phyloP scores from a whole-genome alignment of 371 early-diverging fungal species.

The Mucor indicus region DNA sequence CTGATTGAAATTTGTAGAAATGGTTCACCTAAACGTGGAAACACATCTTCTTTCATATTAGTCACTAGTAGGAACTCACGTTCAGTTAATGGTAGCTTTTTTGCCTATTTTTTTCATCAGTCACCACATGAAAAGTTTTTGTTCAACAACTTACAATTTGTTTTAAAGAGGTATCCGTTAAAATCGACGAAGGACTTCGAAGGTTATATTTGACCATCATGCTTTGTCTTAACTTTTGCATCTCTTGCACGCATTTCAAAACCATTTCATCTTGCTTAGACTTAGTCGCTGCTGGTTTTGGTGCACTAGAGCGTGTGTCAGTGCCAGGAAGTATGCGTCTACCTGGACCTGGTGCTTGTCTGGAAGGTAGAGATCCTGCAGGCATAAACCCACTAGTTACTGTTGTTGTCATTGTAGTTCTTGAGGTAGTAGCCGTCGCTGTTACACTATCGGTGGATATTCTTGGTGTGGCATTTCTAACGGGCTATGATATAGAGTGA shows the following conservation, averaged over 20 bases:
- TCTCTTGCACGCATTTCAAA: conserved; percentile 1
- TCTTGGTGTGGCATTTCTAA: not conserved
- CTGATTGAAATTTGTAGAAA: conserved; percentile 16
- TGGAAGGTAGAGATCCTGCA: too few relatives aligned
- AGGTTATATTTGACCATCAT: conserved; percentile 6
- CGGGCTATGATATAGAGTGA: not conserved
- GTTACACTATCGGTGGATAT: not conserved
- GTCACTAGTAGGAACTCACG: conserved; percentile 12
- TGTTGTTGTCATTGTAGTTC: not conserved
- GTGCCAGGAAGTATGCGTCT: not conserved
- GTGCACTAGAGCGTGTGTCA: not conserved
- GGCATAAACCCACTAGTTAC: not conserved
- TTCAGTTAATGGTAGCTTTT: conserved; percentile 10
- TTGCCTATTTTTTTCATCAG: conserved; percentile 5
- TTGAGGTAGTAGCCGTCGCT: not conserved
- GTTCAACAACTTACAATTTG: conserved; percentile 10
- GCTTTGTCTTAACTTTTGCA: conserved; percentile 1
- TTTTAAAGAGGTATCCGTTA: conserved; percentile 18
- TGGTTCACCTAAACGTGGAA: conserved; percentile 4
- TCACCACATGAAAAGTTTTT: not conserved
- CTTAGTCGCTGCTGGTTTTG: not conserved
- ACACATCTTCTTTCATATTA: conserved; percentile 14
- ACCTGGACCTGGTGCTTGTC: too few relatives aligned
- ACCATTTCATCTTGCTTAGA: not conserved
- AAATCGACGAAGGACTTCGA: not conserved